Percentiles rank a stretch among this genome's conserved stretches.
These are phyloP conservation scores for Alternaria atra DNA, from an alignment of 2,329 filamentous ascomycete species.

Conservation along the genomic window DNA sequence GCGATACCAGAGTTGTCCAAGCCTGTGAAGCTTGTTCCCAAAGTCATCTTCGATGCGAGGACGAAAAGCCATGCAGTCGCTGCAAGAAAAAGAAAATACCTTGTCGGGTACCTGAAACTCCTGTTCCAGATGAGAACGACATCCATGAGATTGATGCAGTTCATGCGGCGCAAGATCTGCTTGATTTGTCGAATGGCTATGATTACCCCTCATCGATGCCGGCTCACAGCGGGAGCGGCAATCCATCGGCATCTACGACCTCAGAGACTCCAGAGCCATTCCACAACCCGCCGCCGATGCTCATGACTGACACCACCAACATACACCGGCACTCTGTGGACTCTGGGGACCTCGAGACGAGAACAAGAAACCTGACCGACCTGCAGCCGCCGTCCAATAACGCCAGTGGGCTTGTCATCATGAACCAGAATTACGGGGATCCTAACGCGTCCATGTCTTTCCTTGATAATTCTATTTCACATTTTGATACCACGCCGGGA, in stretches of 20 bases:
- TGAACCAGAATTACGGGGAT: conserved; percentile 18
- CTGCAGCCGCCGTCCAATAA: conserved; percentile 17
- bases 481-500: conserved; percentile 25
- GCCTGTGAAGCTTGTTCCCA: conserved; percentile 63
- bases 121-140: conserved; percentile 25
- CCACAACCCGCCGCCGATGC: conserved; percentile 10
- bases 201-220: conserved; percentile 27
- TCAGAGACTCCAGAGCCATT: conserved; percentile 11
- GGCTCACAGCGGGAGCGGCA: conserved; percentile 7
- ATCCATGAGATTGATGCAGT: conserved; percentile 35
- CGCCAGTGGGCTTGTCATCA: conserved; percentile 5
- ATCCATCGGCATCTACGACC: conserved; percentile 13
- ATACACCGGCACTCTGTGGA: background rate
- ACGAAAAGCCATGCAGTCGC: conserved; percentile 63
- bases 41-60: conserved; percentile 63
- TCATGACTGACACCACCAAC: background rate
- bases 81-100: conserved; percentile 60
- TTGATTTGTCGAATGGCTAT: conserved; percentile 39
- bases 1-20: conserved; percentile 49
- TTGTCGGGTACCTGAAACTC: conserved; percentile 47
- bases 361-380: background rate
- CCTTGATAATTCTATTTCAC: conserved; percentile 24
- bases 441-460: conserved; percentile 17
- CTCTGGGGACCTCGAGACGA: background rate
- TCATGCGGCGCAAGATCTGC: conserved; percentile 42